Percentiles rank a stretch among this genome's conserved stretches.
phyloP scores from a whole-genome alignment of 2,329 filamentous ascomycete species.

The Colletotrichum destructivum region DNA sequence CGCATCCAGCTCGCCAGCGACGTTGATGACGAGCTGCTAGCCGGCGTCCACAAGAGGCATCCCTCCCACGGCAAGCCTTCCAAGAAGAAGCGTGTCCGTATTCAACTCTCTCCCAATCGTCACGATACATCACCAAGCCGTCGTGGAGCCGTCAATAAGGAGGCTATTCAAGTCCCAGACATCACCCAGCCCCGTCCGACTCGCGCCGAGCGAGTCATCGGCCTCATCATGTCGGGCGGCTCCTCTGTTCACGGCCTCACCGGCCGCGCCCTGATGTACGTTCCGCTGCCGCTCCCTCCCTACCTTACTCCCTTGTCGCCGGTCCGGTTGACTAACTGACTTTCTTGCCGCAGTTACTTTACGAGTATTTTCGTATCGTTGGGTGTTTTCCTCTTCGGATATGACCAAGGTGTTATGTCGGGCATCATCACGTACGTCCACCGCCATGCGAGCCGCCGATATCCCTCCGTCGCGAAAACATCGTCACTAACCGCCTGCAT shows the following conservation, averaged over 20 bases:
- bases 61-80: slow-evolving; percentile 54
- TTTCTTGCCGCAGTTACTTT: slow-evolving; percentile 78
- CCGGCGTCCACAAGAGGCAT: slow-evolving; percentile 63
- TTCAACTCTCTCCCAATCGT: slow-evolving; percentile 66
- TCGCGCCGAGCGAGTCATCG: slow-evolving; percentile 79
- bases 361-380: slow-evolving; percentile 92
- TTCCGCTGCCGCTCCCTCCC: slow-evolving; percentile 43
- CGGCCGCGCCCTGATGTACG: slow-evolving; percentile 92
- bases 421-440: slow-evolving; percentile 74
- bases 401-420: slow-evolving; percentile 93
- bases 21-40: slow-evolving; percentile 74
- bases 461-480: background rate
- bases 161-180: slow-evolving; percentile 87
- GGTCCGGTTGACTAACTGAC: slow-evolving; percentile 41
- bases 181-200: slow-evolving; percentile 75
- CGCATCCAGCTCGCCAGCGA: slow-evolving; percentile 78
- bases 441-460: background rate
- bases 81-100: slow-evolving; percentile 78
- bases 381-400: slow-evolving; percentile 90
- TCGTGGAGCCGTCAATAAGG: slow-evolving; percentile 71
- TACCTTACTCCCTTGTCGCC: slow-evolving; percentile 1
- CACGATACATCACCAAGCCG: slow-evolving; percentile 54
- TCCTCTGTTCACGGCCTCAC: slow-evolving; percentile 91
- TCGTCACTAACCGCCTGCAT: slow-evolving; percentile 14
- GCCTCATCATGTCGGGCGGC: slow-evolving; percentile 88